A percentile compares a stretch with the other conserved stretches of the same genome.
These are phyloP conservation scores for Calycina marina DNA, from an alignment of 2,329 filamentous ascomycete genomes.

Conservation along the genomic window DNA sequence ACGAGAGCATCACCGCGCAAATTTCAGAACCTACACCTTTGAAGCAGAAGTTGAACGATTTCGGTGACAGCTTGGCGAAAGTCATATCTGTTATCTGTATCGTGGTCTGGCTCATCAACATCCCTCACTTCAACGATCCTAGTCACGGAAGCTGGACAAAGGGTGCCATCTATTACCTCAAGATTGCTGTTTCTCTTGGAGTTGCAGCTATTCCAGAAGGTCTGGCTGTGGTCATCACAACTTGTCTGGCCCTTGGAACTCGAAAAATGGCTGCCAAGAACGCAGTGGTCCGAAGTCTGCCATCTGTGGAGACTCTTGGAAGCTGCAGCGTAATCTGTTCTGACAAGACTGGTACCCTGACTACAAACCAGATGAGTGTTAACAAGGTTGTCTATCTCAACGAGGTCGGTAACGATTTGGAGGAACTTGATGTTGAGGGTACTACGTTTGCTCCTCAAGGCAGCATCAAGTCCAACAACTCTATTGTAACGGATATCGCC, in stretches of 20 bases:
- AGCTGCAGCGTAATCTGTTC: conserved; percentile 99
- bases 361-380: conserved; percentile 99
- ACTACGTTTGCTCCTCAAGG: conserved; percentile 84
- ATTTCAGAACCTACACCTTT: conserved; percentile 94
- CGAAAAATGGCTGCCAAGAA: conserved; percentile 99
- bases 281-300: conserved; percentile 87
- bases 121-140: conserved; percentile 90
- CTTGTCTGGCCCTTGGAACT: conserved; percentile 87
- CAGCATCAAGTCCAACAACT: conserved; percentile 53
- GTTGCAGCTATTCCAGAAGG: conserved; percentile 97
- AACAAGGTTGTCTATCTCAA: conserved; percentile 80
- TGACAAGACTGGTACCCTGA: conserved; percentile 96
- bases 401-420: conserved; percentile 56
- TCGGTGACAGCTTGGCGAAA: conserved; percentile 90
- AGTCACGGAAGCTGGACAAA: conserved; percentile 89
- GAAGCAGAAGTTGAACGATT: conserved; percentile 98
- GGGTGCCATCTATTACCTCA: conserved; percentile 97
- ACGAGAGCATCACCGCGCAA: conserved; percentile 95
- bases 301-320: conserved; percentile 92
- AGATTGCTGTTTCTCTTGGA: conserved; percentile 96
- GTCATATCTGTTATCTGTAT: conserved; percentile 96
- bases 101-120: conserved; percentile 96
- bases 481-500: conserved; percentile 52
- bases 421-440: conserved; percentile 80
- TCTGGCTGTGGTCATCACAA: conserved; percentile 96